Percentiles rank a stretch among this genome's conserved stretches.
Evolutionary conservation across 352 stramenopile species (phyloP).

Genomic region (Globisporangium heterothallicum): DNA sequence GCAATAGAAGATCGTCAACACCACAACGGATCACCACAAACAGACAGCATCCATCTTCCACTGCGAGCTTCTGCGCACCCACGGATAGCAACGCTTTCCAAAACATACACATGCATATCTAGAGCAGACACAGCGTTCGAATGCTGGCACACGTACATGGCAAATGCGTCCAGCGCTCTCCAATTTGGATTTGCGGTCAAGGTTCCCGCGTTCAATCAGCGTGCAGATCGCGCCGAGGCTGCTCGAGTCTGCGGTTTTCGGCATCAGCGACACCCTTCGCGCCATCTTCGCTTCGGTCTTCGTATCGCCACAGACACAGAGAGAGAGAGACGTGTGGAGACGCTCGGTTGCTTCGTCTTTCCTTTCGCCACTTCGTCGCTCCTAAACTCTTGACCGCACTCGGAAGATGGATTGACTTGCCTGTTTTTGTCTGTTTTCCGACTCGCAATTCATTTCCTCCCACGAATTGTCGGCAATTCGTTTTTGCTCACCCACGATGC

Average conservation of each 20-base stretch:
- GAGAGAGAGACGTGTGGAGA: not conserved
- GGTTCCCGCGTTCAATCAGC: conserved; percentile 74
- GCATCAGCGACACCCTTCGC: conserved; percentile 15
- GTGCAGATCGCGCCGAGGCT: conserved; percentile 76
- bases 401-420: not conserved
- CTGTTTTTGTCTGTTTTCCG: not conserved
- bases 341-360: not conserved
- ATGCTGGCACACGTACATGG: conserved; percentile 36
- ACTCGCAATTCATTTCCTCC: conserved; percentile 4
- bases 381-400: no score
- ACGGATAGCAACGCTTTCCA: not conserved
- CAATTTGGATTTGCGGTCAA: conserved; percentile 86
- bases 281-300: conserved; percentile 5
- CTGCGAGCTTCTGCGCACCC: no score
- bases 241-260: conserved; percentile 15
- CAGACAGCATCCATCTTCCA: not conserved
- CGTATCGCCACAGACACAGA: not conserved
- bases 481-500: not conserved
- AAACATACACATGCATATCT: no score
- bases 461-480: not conserved
- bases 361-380: not conserved
- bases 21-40: not conserved
- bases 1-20: not conserved
- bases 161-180: conserved; percentile 80
- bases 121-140: not conserved